Base-by-base conservation (phyloP, 2,329 filamentous ascomycete genomes). In the Botrytis cinerea region DNA sequence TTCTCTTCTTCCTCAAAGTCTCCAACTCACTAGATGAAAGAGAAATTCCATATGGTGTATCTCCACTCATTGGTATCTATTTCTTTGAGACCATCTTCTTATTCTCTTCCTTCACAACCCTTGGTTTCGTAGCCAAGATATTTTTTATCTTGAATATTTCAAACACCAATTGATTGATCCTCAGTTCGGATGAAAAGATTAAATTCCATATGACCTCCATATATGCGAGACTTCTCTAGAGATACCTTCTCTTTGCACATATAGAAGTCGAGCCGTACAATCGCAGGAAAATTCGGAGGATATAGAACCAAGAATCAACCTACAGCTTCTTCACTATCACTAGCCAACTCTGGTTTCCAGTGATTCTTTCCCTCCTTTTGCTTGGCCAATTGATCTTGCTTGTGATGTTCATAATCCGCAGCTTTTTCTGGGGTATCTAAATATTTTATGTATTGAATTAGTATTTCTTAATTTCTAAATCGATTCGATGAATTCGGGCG, bases 281-380 rank as follows among this genome's bases (percentile, higher is more conserved):
- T n/a, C 12, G 12, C 25, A 40, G 5, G 43, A 16, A 22, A 61
- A 68, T 25, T 51, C 14, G 64, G 25, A 54, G 25, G 25, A 43
- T 64, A 48, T 9, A 20, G 32, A 38, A 43, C 28, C 28, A 25
- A 18, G n/a, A 59, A 73, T 82, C 20, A 59, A 72, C 87, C 76
- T 83, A 96, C 86, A 78, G 89, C 89, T 81, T 93, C 92, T 85
- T 97, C 93, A 82, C 91, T 93, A 82, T 93, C 89, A 68, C 90
- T 92, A 4, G 93, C 93, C 68, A 97, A 85, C 81, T 92, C 90
- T 35, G 91, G 86, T 83, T 92, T 92, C 93, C 93, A 96, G 80
- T 93, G 87, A 71, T 86, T 91, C 81, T 89, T 87, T 75, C 92
- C 93, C 57, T 87, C 83, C 81, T 91, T 89, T 74, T 93, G 87